Evolutionary conservation across 768 basidiomycete genomes (phyloP), one percentile per base, ranked within the genome.

Genomic region (Austroboletus festivus): DNA sequence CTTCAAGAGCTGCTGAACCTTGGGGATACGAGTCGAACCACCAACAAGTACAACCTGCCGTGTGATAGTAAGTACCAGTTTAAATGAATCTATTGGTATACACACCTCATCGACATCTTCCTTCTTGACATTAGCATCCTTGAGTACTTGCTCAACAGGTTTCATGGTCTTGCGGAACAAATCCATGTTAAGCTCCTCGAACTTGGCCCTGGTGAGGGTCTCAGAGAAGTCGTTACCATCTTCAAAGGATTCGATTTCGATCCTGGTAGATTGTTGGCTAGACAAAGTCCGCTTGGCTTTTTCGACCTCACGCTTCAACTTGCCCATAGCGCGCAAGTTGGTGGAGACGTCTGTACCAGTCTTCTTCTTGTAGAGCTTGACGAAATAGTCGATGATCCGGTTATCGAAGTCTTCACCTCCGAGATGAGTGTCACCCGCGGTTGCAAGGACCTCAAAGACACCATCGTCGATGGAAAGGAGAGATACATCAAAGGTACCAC

Each of bases 51-150:
- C 95, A 56, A 98, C 95, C n/a, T n/a, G n/a, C n/a, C n/a, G n/a
- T n/a, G n/a, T n/a, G n/a, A n/a, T n/a, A n/a, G n/a, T n/a, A n/a
- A n/a, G n/a, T n/a, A n/a, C n/a, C n/a, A n/a, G n/a, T n/a, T n/a
- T n/a, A n/a, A n/a, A n/a, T n/a, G n/a, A n/a, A n/a, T n/a, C n/a
- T n/a, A n/a, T n/a, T n/a, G n/a, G n/a, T n/a, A n/a, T n/a, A n/a
- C n/a, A n/a, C n/a, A n/a, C n/a, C 69, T 98, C 95, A 76, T 97
- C 85, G 31, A 98, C 93, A 62, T 85, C 85, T 42, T 82, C 68
- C 79, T 96, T 97, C 82, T 97, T 92, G 63, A 98, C 94, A 81
- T 96, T 96, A 53, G 95, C 89, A 71, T 97, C 95, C 33, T 90
- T 87, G 64, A 98, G 86, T 54, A 97, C 95, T 76, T 94, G 95